phyloP scores from a whole-genome alignment of 768 basidiomycete genomes.

The Leccinum ochraceum region DNA sequence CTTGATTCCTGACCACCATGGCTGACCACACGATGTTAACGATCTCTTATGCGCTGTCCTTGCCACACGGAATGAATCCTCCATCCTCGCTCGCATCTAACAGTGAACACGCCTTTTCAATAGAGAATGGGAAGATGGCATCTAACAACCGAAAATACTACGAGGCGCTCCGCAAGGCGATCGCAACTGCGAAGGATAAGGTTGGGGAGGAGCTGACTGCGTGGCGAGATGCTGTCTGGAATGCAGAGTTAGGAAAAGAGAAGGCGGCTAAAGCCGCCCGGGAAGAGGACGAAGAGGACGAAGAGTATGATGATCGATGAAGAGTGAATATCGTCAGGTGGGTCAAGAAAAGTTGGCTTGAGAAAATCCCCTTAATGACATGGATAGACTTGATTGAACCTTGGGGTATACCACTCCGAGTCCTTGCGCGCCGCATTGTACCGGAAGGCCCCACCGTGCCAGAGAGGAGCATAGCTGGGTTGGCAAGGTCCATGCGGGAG shows the following conservation, averaged over 20 bases:
- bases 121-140: slow-evolving; percentile 21
- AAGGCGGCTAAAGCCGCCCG: slow-evolving; percentile 41
- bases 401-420: not conserved
- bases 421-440: not conserved
- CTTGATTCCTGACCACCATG: slow-evolving; percentile 16
- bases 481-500: too few species aligned
- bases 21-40: slow-evolving; percentile 16
- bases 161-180: slow-evolving; percentile 44
- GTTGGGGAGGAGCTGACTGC: slow-evolving; percentile 69
- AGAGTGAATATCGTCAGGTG: not conserved
- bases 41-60: slow-evolving; percentile 25
- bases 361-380: not conserved
- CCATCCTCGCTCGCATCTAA: slow-evolving; percentile 24
- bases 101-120: slow-evolving; percentile 28
- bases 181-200: slow-evolving; percentile 52
- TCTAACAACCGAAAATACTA: slow-evolving; percentile 43
- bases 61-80: slow-evolving; percentile 18
- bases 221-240: slow-evolving; percentile 76
- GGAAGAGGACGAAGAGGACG: slow-evolving; percentile 50
- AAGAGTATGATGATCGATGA: slow-evolving; percentile 38
- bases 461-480: too few species aligned
- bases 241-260: slow-evolving; percentile 62
- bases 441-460: too few species aligned
- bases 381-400: not conserved
- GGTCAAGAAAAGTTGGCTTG: not conserved